A percentile compares a stretch with the other conserved stretches of the same genome.
phyloP scores from a whole-genome alignment of 2,329 filamentous ascomycete genomes.

The Pseudopithomyces maydicus region DNA sequence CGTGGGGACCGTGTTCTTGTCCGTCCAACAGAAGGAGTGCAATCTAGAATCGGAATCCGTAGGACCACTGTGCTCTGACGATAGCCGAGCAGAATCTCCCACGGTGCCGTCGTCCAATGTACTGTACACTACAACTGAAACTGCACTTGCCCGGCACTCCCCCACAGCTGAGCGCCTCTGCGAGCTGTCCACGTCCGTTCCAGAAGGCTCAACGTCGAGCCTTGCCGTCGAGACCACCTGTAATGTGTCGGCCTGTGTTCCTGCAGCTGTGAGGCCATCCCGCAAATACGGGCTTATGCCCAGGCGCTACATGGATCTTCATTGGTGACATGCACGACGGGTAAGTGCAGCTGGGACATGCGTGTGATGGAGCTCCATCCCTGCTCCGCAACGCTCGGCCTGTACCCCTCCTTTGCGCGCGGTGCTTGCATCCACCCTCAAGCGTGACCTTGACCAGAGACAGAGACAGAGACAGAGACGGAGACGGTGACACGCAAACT shows the following conservation, averaged over 20 bases:
- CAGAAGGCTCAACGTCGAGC: conserved; percentile 14
- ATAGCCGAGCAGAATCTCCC: conserved; percentile 15
- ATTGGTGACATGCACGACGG: conserved; percentile 44
- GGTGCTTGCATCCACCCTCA: conserved; percentile 13
- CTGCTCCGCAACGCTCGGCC: conserved; percentile 26
- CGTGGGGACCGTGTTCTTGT: conserved; percentile 39
- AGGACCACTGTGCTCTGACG: conserved; percentile 18
- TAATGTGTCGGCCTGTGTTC: conserved; percentile 36
- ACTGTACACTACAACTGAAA: no score
- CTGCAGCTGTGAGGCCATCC: conserved; percentile 45
- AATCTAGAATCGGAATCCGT: conserved; percentile 39
- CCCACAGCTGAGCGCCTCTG: background rate
- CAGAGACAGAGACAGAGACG: conserved; percentile 13
- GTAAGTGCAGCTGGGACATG: conserved; percentile 44
- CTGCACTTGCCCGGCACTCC: background rate
- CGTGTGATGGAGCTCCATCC: conserved; percentile 41
- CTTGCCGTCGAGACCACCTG: conserved; percentile 21
- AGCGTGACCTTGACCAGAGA: conserved; percentile 28
- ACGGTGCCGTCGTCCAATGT: no score
- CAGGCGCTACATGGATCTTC: conserved; percentile 13
- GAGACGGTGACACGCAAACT: conserved; percentile 28
- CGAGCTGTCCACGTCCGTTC: background rate
- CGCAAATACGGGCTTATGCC: conserved; percentile 33
- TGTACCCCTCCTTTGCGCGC: conserved; percentile 18
- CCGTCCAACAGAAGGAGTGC: conserved; percentile 34